These are phyloP conservation scores for Mycosarcoma mackinlayi DNA, from an alignment of 1,284 basidiomycete genomes.

Conservation along the genomic window DNA sequence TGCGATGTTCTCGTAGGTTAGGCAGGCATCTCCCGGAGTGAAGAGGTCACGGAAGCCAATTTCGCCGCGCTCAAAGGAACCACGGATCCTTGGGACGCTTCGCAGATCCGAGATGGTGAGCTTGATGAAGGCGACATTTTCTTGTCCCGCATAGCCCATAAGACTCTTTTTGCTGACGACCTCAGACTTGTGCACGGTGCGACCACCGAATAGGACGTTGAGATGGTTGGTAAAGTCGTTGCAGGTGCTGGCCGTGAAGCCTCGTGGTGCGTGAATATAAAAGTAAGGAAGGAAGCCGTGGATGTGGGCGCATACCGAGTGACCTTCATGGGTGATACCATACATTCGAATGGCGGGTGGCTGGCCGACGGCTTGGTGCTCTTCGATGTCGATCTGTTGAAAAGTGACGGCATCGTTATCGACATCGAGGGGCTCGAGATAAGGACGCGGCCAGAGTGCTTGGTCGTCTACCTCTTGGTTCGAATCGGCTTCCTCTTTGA, in stretches of 20 bases:
- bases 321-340: slow-evolving; percentile 60
- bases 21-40: slow-evolving; percentile 55
- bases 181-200: slow-evolving; percentile 50
- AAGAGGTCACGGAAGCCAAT: slow-evolving; percentile 64
- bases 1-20: slow-evolving; percentile 67
- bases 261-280: slow-evolving; percentile 64
- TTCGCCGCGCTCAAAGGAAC: slow-evolving; percentile 65
- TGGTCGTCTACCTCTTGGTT: slow-evolving; percentile 48
- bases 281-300: slow-evolving; percentile 67
- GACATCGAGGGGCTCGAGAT: slow-evolving; percentile 46
- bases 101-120: slow-evolving; percentile 61
- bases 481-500: slow-evolving; percentile 50
- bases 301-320: slow-evolving; percentile 67
- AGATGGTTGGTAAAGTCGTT: slow-evolving; percentile 64
- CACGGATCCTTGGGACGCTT: slow-evolving; percentile 58
- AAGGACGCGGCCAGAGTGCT: slow-evolving; percentile 57
- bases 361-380: slow-evolving; percentile 52
- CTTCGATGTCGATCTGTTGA: slow-evolving; percentile 68
- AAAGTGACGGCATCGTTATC: slow-evolving; percentile 55
- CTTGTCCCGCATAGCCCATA: slow-evolving; percentile 63
- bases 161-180: slow-evolving; percentile 62
- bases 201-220: slow-evolving; percentile 58
- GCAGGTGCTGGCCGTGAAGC: slow-evolving; percentile 60
- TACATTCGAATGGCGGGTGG: slow-evolving; percentile 66
- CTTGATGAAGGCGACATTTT: slow-evolving; percentile 65